phyloP scores from a whole-genome alignment of 768 basidiomycete species.

The Leccinum aurantiacum region DNA sequence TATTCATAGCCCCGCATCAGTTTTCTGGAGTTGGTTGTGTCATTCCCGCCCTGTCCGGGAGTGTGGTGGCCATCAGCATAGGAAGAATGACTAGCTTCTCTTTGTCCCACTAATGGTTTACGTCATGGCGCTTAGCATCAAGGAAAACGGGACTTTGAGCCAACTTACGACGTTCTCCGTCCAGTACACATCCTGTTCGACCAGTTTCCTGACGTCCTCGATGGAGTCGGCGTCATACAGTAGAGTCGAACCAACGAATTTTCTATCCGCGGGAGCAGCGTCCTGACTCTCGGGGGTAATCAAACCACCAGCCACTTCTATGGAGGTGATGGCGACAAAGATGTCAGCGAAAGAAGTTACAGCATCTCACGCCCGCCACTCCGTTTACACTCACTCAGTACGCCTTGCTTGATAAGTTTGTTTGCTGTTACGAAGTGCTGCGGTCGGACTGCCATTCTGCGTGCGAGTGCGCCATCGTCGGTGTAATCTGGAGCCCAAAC shows the following conservation, averaged over 20 bases:
- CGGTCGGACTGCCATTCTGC: slow-evolving; percentile 55
- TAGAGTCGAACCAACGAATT: slow-evolving; percentile 60
- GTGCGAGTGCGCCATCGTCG: slow-evolving; percentile 54
- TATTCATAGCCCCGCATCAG: slow-evolving; percentile 6
- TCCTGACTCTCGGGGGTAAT: slow-evolving; percentile 58
- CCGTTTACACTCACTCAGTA: slow-evolving; percentile 45
- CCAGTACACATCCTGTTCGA: slow-evolving; percentile 47
- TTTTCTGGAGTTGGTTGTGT: slow-evolving; percentile 26
- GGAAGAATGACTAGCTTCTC: slow-evolving; percentile 53
- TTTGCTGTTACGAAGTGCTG: slow-evolving; percentile 51
- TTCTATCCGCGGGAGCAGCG: slow-evolving; percentile 45
- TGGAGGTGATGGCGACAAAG: background rate
- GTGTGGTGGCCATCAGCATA: slow-evolving; percentile 39
- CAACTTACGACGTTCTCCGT: slow-evolving; percentile 41
- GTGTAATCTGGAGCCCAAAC: slow-evolving; percentile 70
- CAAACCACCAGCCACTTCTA: slow-evolving; percentile 56
- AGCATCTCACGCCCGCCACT: slow-evolving; percentile 4
- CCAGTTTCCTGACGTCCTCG: slow-evolving; percentile 41
- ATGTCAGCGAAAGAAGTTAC: slow-evolving; percentile 6
- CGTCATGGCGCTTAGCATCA: background rate
- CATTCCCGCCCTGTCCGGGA: slow-evolving; percentile 25
- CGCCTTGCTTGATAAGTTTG: slow-evolving; percentile 40
- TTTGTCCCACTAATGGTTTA: slow-evolving; percentile 50
- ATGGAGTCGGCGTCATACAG: slow-evolving; percentile 54
- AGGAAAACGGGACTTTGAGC: background rate